Evolutionary conservation across 2,329 filamentous ascomycete genomes (phyloP).

Genomic region (Shiraia sp.): DNA sequence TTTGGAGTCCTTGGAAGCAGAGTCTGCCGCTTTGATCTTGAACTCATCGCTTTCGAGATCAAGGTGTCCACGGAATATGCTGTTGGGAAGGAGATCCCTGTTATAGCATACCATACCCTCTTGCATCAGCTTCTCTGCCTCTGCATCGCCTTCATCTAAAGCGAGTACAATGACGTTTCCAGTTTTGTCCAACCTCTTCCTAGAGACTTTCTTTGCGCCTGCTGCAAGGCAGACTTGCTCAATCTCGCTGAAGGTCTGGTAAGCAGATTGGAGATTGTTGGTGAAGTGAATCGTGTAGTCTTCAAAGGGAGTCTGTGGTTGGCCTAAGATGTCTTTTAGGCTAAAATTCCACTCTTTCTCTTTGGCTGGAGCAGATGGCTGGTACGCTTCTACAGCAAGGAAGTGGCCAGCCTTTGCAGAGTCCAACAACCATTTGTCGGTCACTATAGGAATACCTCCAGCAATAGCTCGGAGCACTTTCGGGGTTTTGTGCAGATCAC

Average conservation of each 20-base stretch:
- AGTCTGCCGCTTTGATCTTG: slow-evolving; percentile 17
- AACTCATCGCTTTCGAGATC: slow-evolving; percentile 48
- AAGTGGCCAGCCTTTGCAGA: slow-evolving; percentile 43
- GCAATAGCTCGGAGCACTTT: slow-evolving; percentile 52
- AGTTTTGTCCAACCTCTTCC: slow-evolving; percentile 25
- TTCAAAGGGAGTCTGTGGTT: slow-evolving; percentile 49
- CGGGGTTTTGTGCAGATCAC: slow-evolving; percentile 47
- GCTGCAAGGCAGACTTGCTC: slow-evolving; percentile 42
- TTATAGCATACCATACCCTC: slow-evolving; percentile 43
- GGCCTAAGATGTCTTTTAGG: slow-evolving; percentile 34
- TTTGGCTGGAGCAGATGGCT: slow-evolving; percentile 36
- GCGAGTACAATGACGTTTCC: slow-evolving; percentile 45
- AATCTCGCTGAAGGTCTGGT: slow-evolving; percentile 44
- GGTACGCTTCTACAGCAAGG: slow-evolving; percentile 39
- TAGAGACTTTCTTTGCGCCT: slow-evolving; percentile 42
- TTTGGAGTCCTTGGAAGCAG: slow-evolving; percentile 14
- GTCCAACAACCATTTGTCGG: slow-evolving; percentile 51
- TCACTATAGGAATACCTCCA: slow-evolving; percentile 50
- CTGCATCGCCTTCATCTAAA: slow-evolving; percentile 39
- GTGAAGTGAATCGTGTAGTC: slow-evolving; percentile 57
- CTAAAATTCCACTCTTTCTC: slow-evolving; percentile 48
- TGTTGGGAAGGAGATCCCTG: slow-evolving; percentile 50
- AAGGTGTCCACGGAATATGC: slow-evolving; percentile 49
- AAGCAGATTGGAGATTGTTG: slow-evolving; percentile 38
- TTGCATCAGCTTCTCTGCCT: slow-evolving; percentile 38